Evolutionary conservation across 2,329 filamentous ascomycete species (phyloP), one percentile per base, ranked within the genome.

Genomic region (Corniculantispora saksenae): DNA sequence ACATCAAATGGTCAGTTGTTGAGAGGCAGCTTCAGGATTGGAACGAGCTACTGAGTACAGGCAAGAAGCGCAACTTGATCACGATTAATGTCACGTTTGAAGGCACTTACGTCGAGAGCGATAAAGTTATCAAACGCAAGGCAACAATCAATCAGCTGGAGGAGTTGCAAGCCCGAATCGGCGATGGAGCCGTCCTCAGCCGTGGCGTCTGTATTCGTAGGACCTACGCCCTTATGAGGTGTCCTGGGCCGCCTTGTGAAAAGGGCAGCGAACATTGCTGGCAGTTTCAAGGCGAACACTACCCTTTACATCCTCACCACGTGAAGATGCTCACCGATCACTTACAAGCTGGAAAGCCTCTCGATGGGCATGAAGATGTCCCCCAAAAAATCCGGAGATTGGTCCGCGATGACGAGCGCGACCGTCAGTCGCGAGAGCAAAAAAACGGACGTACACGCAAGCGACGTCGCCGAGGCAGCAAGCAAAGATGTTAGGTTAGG

Each of bases 231-330:
- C 58, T 67, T 21, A 66, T 66, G 47, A 62, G 61, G 27, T 67
- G 56, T 38, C 64, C 61, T 35, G 25, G 54, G 32, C 57, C 29
- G n/a, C 48, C 48, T 29, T 67, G 53, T 62, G 66, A 35, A 64
- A 64, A 62, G 40, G 61, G 64, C 38, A 61, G 58, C n/a, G 61
- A 66, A 47, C 53, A 67, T 58, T 67, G 51, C 51, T 67, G 51
- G 66, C 43, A 55, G 40, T 29, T 64, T 10, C 21, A 66, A 43
- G 57, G 64, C 1, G 21, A 61, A 59, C 61, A 66, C 61, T 62
- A 55, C 17, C 64, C 43, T 38, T 64, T 88, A 88, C 74, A 88
- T 59, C 66, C 54, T 32, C 58, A 68, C 48, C 55, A 68, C 35
- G 55, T 68, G 23, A 68, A 56, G 59, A 68, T 68, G 54, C 65